Conservation (phyloP, 176 grass and related monocot genomes). For the Lolium perenne region DNA sequence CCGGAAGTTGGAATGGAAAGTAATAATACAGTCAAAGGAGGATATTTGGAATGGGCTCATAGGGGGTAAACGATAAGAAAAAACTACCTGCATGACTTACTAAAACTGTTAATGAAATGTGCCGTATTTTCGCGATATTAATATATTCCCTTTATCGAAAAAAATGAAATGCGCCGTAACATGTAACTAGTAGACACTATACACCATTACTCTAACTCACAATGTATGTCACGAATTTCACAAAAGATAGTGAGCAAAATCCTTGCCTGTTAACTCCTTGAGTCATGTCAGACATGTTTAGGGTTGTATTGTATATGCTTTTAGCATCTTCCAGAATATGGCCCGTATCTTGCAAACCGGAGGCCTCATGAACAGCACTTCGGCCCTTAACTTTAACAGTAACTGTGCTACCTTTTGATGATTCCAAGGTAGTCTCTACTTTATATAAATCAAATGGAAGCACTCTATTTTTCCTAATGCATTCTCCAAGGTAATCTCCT, state of each 20-base stretch:
- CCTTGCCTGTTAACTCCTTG: conserved; percentile 86
- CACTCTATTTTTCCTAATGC: conserved; percentile 68
- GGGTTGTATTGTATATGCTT: conserved; percentile 94
- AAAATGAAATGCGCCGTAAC: not conserved
- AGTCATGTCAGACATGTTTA: conserved; percentile 97
- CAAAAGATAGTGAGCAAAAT: conserved; percentile 29
- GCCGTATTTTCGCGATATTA: no score
- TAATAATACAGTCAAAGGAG: not conserved
- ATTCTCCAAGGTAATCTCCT: conserved; percentile 75
- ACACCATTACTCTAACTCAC: conserved; percentile 11
- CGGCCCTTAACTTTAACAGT: conserved; percentile 97
- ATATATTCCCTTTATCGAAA: no score
- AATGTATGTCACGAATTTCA: not conserved
- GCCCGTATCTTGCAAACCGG: conserved; percentile 88
- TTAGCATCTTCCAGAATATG: conserved; percentile 93
- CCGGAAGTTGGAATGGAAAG: not conserved
- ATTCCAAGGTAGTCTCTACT: conserved; percentile 60
- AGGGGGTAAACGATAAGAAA: conserved; percentile 13
- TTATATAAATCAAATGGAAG: conserved; percentile 88
- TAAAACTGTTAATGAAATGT: not conserved
- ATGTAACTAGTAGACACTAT: not conserved
- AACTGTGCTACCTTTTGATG: conserved; percentile 68
- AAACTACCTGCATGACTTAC: conserved; percentile 8
- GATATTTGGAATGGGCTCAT: conserved; percentile 17
- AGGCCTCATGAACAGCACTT: conserved; percentile 96